Percentiles rank a stretch among this genome's conserved stretches.
Evolutionary conservation across 352 stramenopile genomes (phyloP).

Genomic region (Phytophthora fragariaefolia): DNA sequence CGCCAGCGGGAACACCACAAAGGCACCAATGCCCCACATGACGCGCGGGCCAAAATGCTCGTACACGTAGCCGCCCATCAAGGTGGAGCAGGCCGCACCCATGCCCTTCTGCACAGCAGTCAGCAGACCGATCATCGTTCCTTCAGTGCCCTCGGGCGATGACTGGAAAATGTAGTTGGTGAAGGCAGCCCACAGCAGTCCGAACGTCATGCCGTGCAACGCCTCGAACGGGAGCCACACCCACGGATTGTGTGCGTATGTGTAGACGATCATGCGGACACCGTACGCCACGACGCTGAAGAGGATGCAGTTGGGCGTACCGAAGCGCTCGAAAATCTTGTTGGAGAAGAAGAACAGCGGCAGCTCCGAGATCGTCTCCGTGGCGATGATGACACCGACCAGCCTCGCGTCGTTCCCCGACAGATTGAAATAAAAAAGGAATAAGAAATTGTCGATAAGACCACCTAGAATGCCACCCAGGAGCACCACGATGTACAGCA

Average conservation of each 20-base stretch:
- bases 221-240: constrained; percentile 63
- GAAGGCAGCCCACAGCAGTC: constrained; percentile 74
- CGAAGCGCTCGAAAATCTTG: constrained; percentile 65
- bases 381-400: constrained; percentile 70
- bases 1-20: constrained; percentile 55
- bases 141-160: constrained; percentile 64
- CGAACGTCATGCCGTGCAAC: constrained; percentile 77
- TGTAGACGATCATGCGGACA: constrained; percentile 69
- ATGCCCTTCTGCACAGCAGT: constrained; percentile 73
- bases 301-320: constrained; percentile 59
- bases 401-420: constrained; percentile 64
- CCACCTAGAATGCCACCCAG: constrained; percentile 66
- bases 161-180: constrained; percentile 82
- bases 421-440: constrained; percentile 79
- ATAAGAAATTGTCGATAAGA: constrained; percentile 76
- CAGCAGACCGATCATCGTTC: constrained; percentile 76
- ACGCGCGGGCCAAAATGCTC: constrained; percentile 54
- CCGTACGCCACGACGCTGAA: constrained; percentile 61
- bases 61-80: constrained; percentile 79
- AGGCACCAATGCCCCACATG: constrained; percentile 71
- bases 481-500: constrained; percentile 72
- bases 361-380: constrained; percentile 75
- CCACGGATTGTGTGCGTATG: constrained; percentile 70
- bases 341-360: constrained; percentile 82
- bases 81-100: constrained; percentile 61